These are phyloP conservation scores for Cichorium intybus DNA, from an alignment of 140 eudicot species.

Conservation along the genomic window DNA sequence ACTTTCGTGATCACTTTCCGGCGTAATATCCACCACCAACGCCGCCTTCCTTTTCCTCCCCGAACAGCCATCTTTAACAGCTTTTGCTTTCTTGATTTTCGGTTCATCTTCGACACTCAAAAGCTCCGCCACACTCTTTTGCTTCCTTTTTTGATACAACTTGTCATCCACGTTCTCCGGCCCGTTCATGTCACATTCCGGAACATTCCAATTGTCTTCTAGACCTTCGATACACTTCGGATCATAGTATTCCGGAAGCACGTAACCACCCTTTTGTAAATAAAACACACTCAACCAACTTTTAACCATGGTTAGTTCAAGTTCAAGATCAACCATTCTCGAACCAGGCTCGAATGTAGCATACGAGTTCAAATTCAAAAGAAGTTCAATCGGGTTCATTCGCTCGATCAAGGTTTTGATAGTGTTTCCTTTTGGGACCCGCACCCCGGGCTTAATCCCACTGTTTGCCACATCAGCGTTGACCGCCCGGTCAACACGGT, in stretches of 20 bases:
- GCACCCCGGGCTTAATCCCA: slow-evolving; percentile 57
- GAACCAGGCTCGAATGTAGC: slow-evolving; percentile 27
- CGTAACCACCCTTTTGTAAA: slow-evolving; percentile 35
- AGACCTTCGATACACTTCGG: slow-evolving; percentile 54
- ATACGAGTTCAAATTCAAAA: slow-evolving; percentile 26
- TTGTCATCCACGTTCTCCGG: slow-evolving; percentile 38
- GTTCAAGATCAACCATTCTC: slow-evolving; percentile 15
- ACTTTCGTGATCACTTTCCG: slow-evolving; percentile 26
- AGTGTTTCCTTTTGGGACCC: slow-evolving; percentile 44
- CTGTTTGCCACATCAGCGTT: slow-evolving; percentile 37
- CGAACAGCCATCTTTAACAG: slow-evolving; percentile 24
- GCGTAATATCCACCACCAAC: slow-evolving; percentile 25
- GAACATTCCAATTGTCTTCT: slow-evolving; percentile 37
- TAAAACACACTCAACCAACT: slow-evolving; percentile 57
- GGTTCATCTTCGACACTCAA: slow-evolving; percentile 38
- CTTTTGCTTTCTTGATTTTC: slow-evolving; percentile 32
- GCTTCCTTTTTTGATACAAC: slow-evolving; percentile 49
- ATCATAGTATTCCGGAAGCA: slow-evolving; percentile 32
- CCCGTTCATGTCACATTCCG: slow-evolving; percentile 33
- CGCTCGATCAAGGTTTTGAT: slow-evolving; percentile 25
- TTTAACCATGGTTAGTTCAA: slow-evolving; percentile 51
- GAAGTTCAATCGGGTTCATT: slow-evolving; percentile 33
- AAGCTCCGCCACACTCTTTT: slow-evolving; percentile 70
- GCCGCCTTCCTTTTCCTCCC: slow-evolving; percentile 33
- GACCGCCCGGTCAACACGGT: background rate